These are phyloP conservation scores for Chondrus crispus DNA, from an alignment of 23 red algal genomes.

Conservation along the genomic window DNA sequence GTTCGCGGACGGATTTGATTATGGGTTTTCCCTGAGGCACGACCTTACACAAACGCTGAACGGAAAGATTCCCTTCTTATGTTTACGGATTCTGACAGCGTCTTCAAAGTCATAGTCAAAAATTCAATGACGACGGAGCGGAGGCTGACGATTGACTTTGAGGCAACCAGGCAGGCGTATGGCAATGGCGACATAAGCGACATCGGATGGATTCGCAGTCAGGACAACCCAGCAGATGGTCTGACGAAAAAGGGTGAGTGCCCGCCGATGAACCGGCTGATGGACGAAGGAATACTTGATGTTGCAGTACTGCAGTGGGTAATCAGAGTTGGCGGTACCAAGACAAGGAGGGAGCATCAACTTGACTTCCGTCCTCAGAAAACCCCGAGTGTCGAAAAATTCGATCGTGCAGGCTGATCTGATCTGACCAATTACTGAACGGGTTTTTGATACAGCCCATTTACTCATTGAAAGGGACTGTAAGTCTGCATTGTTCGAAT, in stretches of 20 bases:
- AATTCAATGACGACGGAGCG: conserved; percentile 19
- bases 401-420: too few relatives aligned
- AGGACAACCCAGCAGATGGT: conserved; percentile 6
- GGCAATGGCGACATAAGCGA: conserved; percentile 20
- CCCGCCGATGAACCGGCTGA: background rate
- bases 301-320: conserved; percentile 33
- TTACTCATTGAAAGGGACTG: too few relatives aligned
- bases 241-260: background rate
- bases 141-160: conserved; percentile 48
- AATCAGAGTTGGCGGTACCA: background rate
- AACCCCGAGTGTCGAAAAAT: background rate
- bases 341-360: background rate
- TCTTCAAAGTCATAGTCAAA: conserved; percentile 29
- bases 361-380: background rate
- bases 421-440: too few relatives aligned
- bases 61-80: background rate
- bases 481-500: too few relatives aligned
- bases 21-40: background rate
- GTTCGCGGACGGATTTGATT: conserved; percentile 34
- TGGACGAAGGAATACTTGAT: background rate
- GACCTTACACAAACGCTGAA: background rate
- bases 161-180: conserved; percentile 29
- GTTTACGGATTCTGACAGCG: conserved; percentile 8
- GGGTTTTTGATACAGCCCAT: too few relatives aligned
- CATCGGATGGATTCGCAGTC: conserved; percentile 17